Evolutionary conservation across 177 flowering plant genomes (phyloP), one percentile per base, ranked within the genome.

Genomic region (Vitis hybrid): DNA sequence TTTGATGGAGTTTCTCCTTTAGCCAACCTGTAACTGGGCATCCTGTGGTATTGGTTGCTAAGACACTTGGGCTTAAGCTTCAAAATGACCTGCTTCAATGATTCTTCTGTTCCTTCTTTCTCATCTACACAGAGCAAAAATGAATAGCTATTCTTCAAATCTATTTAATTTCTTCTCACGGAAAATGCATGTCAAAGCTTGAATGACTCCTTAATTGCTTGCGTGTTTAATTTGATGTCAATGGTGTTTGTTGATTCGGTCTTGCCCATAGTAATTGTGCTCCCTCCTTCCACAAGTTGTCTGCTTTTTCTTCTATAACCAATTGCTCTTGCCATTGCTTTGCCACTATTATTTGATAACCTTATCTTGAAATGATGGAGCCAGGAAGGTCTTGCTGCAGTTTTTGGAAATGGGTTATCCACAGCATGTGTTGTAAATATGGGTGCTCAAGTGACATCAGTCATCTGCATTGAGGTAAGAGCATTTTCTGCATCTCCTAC

Each of bases 361-460:
- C 2, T 66, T 67, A 48, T 67, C 51, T 59, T 19, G 33, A 64
- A 45, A 66, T 64, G 50, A 31, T 60, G 71, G 58, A 14, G 2
- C 26, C 87, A 95, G 99, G 99, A 96, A 87, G 92, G 89, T 67
- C 90, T 96, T 74, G 98, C 99, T 60, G 94, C 98, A 63, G 92
- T 82, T 64, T 96, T 96, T 79, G 99, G 99, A 61, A 93, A 93
- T 88, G 99, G 99, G 9, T 77, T 96, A 72, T 90, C 97, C 60
- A 93, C 99, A 22, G 98, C 98, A 75, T 96, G 99, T 79, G 83
- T 93, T 72, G 98, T 93, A 62, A 96, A 87, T 70, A 78, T 95
- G 58, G 99, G 99, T 72, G 95, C 98, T 69, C 98, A 96, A 76
- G 88, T 88, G 80, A 88, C 94, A 60, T 89, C 99, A 62, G 86